Percentiles rank a stretch among this genome's conserved stretches.
Conservation (phyloP, 2,329 filamentous ascomycete genomes). For the Aspergillus awamori region DNA sequence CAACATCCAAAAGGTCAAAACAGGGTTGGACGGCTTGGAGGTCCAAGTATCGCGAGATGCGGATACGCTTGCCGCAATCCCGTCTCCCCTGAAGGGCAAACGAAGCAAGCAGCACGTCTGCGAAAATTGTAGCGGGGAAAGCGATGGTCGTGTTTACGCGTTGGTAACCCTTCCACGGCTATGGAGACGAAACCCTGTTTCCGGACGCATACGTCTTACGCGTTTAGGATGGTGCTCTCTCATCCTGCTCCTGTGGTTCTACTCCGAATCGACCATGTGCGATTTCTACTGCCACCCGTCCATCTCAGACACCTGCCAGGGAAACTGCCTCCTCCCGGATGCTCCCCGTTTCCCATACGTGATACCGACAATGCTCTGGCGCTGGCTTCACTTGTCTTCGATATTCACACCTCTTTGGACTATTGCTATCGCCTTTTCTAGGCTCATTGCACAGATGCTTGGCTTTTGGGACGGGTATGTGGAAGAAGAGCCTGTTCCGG, state of each 20-base stretch:
- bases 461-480: slow-evolving; percentile 49
- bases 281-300: slow-evolving; percentile 56
- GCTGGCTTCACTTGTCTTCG: slow-evolving; percentile 45
- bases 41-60: slow-evolving; percentile 37
- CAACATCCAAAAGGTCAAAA: slow-evolving; percentile 46
- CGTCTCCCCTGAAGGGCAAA: slow-evolving; percentile 18
- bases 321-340: slow-evolving; percentile 54
- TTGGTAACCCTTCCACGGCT: slow-evolving; percentile 41
- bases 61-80: slow-evolving; percentile 19
- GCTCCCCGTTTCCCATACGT: slow-evolving; percentile 60
- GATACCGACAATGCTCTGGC: slow-evolving; percentile 57
- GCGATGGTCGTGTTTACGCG: slow-evolving; percentile 34
- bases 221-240: slow-evolving; percentile 45
- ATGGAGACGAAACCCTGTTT: slow-evolving; percentile 35
- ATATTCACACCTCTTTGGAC: slow-evolving; percentile 36
- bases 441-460: slow-evolving; percentile 39
- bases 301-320: slow-evolving; percentile 52
- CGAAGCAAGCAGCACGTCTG: slow-evolving; percentile 20
- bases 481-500: slow-evolving; percentile 35
- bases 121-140: slow-evolving; percentile 27
- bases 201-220: slow-evolving; percentile 38
- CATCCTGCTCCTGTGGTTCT: slow-evolving; percentile 51
- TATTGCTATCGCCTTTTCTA: slow-evolving; percentile 33
- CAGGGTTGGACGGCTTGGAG: slow-evolving; percentile 44
- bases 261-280: slow-evolving; percentile 53